Base-by-base conservation (phyloP, 2,329 filamentous ascomycete species). In the Nemania diffusa region DNA sequence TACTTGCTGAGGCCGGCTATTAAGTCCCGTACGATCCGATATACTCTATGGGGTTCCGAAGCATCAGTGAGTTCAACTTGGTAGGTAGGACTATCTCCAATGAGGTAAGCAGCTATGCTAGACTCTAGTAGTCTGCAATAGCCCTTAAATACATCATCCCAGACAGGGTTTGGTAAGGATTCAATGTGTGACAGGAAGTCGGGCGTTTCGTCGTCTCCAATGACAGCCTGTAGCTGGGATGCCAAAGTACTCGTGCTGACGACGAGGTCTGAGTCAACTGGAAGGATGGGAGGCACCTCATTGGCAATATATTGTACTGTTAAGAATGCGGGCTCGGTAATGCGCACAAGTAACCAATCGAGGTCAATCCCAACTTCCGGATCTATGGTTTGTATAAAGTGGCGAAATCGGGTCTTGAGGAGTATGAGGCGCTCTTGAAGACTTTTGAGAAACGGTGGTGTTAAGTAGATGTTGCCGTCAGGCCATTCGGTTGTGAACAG, bases 101-200 rank as follows among this genome's bases (percentile, higher is more conserved):
- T 8, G 17, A 64, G 0, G 27, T 20, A 59, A 20, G 55, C 22
- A n/a, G 58, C 62, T 6, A 64, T 46, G 11, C 11, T 22, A 7
- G 46, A 32, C 8, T 58, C 62, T 20, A 64, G 34, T 1, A 64
- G 13, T 46, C 4, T 37, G 27, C 46, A 59, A 34, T 42, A 64
- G n/a, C 48, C 34, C 15, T 37, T 7, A n/a, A 64, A 59, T 17
- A 58, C 20, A 22, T 13, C 34, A 53, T 64, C 37, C 62, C 62
- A 64, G 0, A 34, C 55, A 5, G 46, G 34, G 13, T 64, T 27
- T 7, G 62, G 55, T 48, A 64, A 53, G 32, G 32, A 4, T 2
- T 34, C 13, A 3, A 64, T 59, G 13, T 15, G 1, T n/a, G 34
- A n/a, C 9, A 26, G 11, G 22, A 46, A 22, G n/a, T 53, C 26